These are phyloP conservation scores for Aspergillus sp. DNA, from an alignment of 2,329 filamentous ascomycete species.

Conservation along the genomic window DNA sequence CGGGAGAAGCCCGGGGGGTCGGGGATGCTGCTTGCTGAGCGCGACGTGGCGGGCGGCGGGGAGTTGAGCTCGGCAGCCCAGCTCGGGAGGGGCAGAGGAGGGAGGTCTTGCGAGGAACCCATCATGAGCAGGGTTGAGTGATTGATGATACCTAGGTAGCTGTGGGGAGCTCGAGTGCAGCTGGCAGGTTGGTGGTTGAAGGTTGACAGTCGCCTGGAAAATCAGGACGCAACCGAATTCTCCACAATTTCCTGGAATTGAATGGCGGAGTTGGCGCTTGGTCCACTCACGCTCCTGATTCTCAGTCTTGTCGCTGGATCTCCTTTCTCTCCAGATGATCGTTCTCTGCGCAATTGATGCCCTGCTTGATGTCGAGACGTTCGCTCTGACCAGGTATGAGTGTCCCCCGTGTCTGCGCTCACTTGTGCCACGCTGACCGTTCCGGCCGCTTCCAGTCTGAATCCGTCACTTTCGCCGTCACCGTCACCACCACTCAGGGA, in stretches of 20 bases:
- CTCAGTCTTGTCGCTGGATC: conserved; percentile 6
- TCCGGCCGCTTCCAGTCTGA: background rate
- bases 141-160: background rate
- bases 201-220: conserved; percentile 18
- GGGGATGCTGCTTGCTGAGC: conserved; percentile 59
- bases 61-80: conserved; percentile 83
- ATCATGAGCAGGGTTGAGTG: conserved; percentile 13
- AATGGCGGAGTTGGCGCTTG: conserved; percentile 21
- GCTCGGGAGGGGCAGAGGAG: conserved; percentile 59
- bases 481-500: conserved; percentile 5
- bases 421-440: conserved; percentile 13
- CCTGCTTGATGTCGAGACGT: background rate
- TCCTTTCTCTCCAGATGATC: conserved; percentile 3
- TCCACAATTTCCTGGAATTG: conserved; percentile 18
- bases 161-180: conserved; percentile 11
- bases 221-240: conserved; percentile 18
- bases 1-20: conserved; percentile 83
- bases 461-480: background rate
- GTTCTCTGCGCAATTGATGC: conserved; percentile 4
- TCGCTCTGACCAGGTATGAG: conserved; percentile 2
- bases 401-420: background rate
- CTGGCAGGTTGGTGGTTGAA: background rate
- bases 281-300: conserved; percentile 27
- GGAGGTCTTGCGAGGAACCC: conserved; percentile 23
- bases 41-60: conserved; percentile 68